A percentile compares a stretch with the other conserved stretches of the same genome.
phyloP scores from a whole-genome alignment of 2,329 filamentous ascomycete genomes.

The Fusarium neocosmosporiellum region DNA sequence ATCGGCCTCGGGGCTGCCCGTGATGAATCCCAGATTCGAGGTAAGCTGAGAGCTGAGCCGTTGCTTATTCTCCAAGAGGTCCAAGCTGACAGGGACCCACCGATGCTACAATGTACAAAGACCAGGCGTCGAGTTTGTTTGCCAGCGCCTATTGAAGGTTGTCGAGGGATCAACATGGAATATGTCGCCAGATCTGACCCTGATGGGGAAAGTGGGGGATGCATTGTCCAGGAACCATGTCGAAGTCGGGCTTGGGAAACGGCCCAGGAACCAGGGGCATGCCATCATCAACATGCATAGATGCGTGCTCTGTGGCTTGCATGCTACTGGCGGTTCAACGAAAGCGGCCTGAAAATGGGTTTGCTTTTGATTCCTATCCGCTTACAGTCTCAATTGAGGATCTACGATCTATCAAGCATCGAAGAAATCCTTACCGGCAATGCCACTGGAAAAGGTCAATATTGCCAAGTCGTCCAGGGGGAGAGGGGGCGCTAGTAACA shows the following conservation, averaged over 20 bases:
- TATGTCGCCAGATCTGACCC: neutral
- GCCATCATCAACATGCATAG: neutral
- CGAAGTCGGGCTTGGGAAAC: neutral
- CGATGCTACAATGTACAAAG: neutral
- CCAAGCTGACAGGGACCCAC: neutral
- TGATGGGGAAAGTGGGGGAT: neutral
- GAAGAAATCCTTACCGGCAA: neutral
- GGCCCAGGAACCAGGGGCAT: neutral
- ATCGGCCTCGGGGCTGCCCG: neutral
- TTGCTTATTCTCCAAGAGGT: neutral
- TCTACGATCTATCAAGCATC: neutral
- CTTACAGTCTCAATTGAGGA: neutral
- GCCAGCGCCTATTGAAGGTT: neutral
- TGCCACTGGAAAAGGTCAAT: neutral
- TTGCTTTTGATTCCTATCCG: neutral
- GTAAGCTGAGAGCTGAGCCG: neutral
- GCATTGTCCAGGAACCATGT: neutral
- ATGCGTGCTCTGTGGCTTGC: neutral
- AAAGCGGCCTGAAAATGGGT: neutral
- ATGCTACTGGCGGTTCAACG: neutral
- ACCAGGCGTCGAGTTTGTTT: neutral
- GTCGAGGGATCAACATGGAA: neutral
- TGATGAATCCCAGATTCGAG: neutral
- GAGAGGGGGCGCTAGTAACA: neutral
- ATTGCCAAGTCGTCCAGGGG: neutral